Conservation (phyloP, 352 stramenopile genomes). For the Globisporangium canariense region DNA sequence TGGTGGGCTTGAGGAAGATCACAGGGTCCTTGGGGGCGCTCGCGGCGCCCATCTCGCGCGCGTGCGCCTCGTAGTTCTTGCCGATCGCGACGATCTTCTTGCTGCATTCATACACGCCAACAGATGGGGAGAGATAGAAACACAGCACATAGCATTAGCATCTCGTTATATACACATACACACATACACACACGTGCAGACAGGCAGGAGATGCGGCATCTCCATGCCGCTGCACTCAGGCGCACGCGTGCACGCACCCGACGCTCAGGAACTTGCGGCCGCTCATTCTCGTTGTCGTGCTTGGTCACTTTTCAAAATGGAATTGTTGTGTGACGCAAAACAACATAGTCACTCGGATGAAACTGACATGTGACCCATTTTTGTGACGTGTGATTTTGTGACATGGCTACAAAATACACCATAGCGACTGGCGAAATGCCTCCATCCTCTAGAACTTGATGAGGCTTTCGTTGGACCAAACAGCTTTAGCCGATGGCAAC, state of each 20-base stretch:
- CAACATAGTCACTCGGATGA: background rate
- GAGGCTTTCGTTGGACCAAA: no score
- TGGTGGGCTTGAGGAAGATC: conserved; percentile 82
- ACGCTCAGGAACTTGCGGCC: conserved; percentile 54
- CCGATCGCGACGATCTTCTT: conserved; percentile 84
- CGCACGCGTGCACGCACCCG: conserved; percentile 24
- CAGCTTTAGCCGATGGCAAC: no score
- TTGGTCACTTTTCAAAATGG: background rate
- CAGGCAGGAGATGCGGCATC: no score
- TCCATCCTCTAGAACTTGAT: background rate
- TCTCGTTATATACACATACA: background rate
- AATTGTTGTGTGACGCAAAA: background rate
- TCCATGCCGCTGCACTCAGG: background rate
- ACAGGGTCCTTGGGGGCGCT: conserved; percentile 68
- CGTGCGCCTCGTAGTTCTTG: conserved; percentile 85
- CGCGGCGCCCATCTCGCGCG: conserved; percentile 68
- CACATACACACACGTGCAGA: no score
- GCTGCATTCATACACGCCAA: conserved; percentile 18
- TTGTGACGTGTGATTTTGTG: background rate
- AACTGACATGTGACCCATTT: background rate
- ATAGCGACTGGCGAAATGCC: background rate
- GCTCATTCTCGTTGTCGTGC: conserved; percentile 13
- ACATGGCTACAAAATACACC: background rate
- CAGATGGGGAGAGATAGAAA: background rate
- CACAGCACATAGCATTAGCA: background rate